Conservation (phyloP, 306 rosid genomes). For the Corylus avellana region DNA sequence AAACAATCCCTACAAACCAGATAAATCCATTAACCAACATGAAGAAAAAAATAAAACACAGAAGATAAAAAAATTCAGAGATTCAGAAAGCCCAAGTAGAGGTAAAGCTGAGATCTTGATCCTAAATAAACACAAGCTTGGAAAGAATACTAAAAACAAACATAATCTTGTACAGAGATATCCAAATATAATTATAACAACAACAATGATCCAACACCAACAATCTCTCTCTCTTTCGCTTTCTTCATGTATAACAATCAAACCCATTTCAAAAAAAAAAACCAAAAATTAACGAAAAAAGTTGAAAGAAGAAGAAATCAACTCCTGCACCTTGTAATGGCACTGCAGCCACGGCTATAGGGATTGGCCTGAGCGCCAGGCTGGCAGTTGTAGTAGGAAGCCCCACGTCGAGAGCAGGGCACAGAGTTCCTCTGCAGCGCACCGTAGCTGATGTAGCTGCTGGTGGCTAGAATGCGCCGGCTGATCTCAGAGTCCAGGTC, state of each 20-base stretch:
- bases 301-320: conserved; percentile 23
- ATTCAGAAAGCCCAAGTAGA: not conserved
- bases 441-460: conserved; percentile 86
- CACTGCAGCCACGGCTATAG: conserved; percentile 85
- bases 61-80: not conserved
- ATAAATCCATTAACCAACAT: not conserved
- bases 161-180: conserved; percentile 27
- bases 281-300: not conserved
- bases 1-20: not conserved
- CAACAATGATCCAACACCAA: conserved; percentile 18
- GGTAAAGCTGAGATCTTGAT: too few relatives aligned
- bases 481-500: conserved; percentile 84
- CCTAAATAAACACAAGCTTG: not conserved
- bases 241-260: conserved; percentile 47
- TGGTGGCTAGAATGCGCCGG: conserved; percentile 89
- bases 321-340: conserved; percentile 92
- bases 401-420: conserved; percentile 94
- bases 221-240: conserved; percentile 11
- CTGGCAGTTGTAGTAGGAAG: conserved; percentile 87
- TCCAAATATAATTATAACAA: conserved; percentile 24
- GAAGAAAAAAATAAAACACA: not conserved
- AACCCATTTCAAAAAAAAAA: conserved; percentile 25
- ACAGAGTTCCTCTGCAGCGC: conserved; percentile 93
- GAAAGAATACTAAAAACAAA: not conserved
- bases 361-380: conserved; percentile 95